Percentiles rank a stretch among this genome's conserved stretches.
Conservation (phyloP, 164 flowering plant species). For the Litsea cubeba region DNA sequence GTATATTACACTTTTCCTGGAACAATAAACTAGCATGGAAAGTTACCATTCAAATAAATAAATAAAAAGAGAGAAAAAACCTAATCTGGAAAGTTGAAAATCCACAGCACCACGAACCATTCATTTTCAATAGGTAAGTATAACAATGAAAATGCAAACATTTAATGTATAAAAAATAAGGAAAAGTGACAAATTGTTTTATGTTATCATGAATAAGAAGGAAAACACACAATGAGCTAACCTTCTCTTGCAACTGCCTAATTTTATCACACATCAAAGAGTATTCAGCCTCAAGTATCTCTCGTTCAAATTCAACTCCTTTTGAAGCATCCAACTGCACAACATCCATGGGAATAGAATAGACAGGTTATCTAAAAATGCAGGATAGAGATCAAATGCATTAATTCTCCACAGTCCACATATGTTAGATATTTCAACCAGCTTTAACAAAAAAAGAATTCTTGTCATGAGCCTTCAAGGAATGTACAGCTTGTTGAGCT, state of each 20-base stretch:
- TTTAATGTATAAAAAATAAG: neutral
- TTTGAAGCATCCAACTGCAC: conserved; percentile 53
- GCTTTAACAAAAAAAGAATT: neutral
- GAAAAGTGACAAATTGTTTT: neutral
- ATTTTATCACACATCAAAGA: conserved; percentile 61
- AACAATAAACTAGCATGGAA: neutral
- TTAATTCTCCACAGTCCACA: neutral
- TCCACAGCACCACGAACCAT: too few relatives aligned
- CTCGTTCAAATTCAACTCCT: conserved; percentile 68
- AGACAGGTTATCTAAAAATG: conserved; percentile 3
- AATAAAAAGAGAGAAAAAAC: neutral
- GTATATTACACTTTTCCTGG: neutral
- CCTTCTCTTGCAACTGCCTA: conserved; percentile 66
- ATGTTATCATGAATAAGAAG: neutral
- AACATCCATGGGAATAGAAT: conserved; percentile 7
- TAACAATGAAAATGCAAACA: neutral
- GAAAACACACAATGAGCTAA: conserved; percentile 20
- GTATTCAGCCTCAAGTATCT: conserved; percentile 75
- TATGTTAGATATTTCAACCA: neutral
- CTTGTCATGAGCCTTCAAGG: neutral
- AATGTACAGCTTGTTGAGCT: neutral
- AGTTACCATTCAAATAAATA: neutral
- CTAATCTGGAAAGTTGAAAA: neutral
- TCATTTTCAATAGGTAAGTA: neutral
- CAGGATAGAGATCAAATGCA: neutral